Evolutionary conservation across 2,329 filamentous ascomycete species (phyloP).

Genomic region (Periglandula ipomoeae): DNA sequence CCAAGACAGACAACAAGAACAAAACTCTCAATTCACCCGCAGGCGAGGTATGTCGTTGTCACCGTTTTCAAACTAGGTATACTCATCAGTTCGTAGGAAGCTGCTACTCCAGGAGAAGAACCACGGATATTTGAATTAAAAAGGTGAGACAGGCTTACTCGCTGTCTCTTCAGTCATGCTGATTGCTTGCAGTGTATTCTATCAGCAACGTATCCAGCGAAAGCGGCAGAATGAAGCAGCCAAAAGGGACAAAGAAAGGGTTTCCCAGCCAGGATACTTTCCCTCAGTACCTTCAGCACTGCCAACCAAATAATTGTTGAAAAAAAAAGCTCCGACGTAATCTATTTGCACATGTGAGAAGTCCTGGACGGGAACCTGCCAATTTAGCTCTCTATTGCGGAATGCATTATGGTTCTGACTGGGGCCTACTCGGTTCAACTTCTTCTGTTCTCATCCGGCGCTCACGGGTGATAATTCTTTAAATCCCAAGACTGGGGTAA

Average conservation of each 20-base stretch:
- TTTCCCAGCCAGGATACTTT: constrained; percentile 71
- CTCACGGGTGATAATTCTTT: too few relatives aligned
- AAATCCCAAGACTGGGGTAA: too few relatives aligned
- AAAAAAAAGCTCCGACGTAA: too few relatives aligned
- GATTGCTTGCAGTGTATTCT: constrained; percentile 56
- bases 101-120: constrained; percentile 44
- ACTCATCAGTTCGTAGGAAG: constrained; percentile 4
- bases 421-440: too few relatives aligned
- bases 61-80: background rate
- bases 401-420: too few relatives aligned
- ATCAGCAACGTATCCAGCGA: constrained; percentile 73
- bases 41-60: constrained; percentile 5
- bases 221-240: constrained; percentile 46
- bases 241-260: constrained; percentile 70
- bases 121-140: constrained; percentile 78
- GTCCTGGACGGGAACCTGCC: background rate
- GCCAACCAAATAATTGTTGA: constrained; percentile 23
- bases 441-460: too few relatives aligned
- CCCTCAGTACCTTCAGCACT: constrained; percentile 69
- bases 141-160: constrained; percentile 42
- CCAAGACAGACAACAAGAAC: constrained; percentile 16
- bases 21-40: background rate
- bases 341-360: constrained; percentile 5
- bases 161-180: background rate
- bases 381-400: too few relatives aligned